Evolutionary conservation across 208 protist genomes (phyloP).

Genomic region (Strigomonas culicis): DNA sequence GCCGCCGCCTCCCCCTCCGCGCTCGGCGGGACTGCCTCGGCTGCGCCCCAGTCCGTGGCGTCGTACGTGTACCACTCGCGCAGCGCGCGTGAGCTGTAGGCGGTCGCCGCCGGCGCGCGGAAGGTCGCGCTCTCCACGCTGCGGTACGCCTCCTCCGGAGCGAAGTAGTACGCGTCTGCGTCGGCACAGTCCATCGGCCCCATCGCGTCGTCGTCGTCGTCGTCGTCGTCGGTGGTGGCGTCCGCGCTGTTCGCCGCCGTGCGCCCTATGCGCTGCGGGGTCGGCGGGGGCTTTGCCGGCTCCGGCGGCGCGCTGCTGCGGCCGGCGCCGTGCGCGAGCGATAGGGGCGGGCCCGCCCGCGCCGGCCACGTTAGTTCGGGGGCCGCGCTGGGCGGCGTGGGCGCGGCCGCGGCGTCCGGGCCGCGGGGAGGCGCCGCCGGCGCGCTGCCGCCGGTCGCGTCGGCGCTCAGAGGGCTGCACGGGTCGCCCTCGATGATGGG

Average conservation of each 20-base stretch:
- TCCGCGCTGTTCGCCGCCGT: neutral
- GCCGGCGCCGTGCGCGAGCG: too few relatives aligned
- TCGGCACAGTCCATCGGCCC: slow-evolving; percentile 55
- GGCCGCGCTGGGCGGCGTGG: neutral
- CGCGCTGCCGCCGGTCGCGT: neutral
- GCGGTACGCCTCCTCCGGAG: slow-evolving; percentile 15
- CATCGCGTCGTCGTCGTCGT: slow-evolving; percentile 16
- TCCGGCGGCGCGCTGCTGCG: too few relatives aligned
- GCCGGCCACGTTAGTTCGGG: neutral
- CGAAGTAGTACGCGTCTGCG: slow-evolving; percentile 38
- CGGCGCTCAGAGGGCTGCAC: too few relatives aligned
- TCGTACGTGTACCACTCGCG: slow-evolving; percentile 16
- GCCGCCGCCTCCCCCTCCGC: neutral
- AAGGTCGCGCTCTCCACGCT: slow-evolving; percentile 31
- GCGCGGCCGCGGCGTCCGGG: neutral
- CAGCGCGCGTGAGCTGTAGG: neutral
- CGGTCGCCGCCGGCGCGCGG: slow-evolving; percentile 17
- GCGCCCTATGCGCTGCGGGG: too few relatives aligned
- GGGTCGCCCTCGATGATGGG: too few relatives aligned
- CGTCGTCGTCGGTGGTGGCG: neutral
- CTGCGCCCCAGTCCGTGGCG: neutral
- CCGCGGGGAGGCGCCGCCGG: neutral
- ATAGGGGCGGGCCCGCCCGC: too few relatives aligned
- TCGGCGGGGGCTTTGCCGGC: too few relatives aligned
- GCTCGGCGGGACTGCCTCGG: neutral